Conservation (phyloP, 106 monocot genomes). For the Dendrobium chrysotoxum region DNA sequence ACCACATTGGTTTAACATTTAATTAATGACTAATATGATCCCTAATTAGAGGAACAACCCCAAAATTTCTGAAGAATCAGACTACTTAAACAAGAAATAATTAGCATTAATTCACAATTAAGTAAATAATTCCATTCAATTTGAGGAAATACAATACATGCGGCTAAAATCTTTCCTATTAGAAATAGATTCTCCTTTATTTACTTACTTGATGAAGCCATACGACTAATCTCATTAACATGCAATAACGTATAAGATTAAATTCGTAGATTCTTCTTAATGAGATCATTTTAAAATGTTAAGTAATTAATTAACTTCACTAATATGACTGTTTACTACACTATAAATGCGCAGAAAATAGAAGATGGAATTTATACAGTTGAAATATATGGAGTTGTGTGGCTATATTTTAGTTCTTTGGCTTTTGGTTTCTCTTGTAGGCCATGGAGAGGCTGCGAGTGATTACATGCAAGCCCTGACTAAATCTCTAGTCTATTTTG, state of each 20-base stretch:
- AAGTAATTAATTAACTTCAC: constrained; percentile 1
- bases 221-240: too few species aligned
- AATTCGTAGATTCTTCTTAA: too few species aligned
- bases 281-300: neutral
- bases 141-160: neutral
- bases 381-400: neutral
- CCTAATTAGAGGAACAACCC: too few species aligned
- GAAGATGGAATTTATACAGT: neutral
- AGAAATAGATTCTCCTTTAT: neutral
- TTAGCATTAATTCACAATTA: too few species aligned
- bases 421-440: neutral
- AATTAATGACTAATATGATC: too few species aligned
- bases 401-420: neutral
- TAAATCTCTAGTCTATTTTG: constrained; percentile 47
- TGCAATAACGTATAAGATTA: too few species aligned
- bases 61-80: too few species aligned
- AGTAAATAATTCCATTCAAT: neutral
- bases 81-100: too few species aligned
- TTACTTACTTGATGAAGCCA: neutral
- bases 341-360: neutral
- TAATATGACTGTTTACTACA: neutral
- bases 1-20: too few species aligned
- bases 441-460: constrained; percentile 1
- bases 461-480: constrained; percentile 35
- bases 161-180: neutral